Conservation (phyloP, 768 basidiomycete genomes). For the Suillus americanus region DNA sequence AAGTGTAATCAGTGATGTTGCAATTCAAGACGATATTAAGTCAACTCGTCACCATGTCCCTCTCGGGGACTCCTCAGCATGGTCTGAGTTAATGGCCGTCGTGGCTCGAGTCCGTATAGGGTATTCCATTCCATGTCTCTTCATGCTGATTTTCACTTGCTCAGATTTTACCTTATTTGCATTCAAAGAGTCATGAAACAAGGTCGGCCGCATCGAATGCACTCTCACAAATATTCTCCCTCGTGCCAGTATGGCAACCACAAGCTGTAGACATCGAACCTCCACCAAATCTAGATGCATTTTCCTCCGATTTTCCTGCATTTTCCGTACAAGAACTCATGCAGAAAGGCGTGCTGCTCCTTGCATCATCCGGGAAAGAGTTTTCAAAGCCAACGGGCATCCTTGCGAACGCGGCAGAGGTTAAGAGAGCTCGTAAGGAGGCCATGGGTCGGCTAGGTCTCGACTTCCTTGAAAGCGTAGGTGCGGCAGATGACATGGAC, state of each 20-base stretch:
- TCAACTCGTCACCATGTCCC: conserved; percentile 55
- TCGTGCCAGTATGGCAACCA: conserved; percentile 76
- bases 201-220: conserved; percentile 87
- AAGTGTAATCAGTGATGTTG: conserved; percentile 79
- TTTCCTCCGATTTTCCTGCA: conserved; percentile 60
- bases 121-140: background rate
- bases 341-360: conserved; percentile 71
- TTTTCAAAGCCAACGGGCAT: conserved; percentile 75
- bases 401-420: conserved; percentile 71
- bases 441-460: conserved; percentile 87
- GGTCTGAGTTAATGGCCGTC: conserved; percentile 89
- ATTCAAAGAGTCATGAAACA: conserved; percentile 91
- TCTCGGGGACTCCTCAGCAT: conserved; percentile 68
- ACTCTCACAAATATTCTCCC: conserved; percentile 81
- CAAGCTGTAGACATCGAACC: conserved; percentile 28
- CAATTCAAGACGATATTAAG: conserved; percentile 78
- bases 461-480: conserved; percentile 78
- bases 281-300: conserved; percentile 24
- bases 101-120: conserved; percentile 70
- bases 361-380: conserved; percentile 94
- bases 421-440: conserved; percentile 84
- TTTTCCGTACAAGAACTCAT: conserved; percentile 81
- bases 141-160: conserved; percentile 1
- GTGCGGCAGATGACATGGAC: conserved; percentile 76
- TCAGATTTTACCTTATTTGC: conserved; percentile 87